Evolutionary conservation across 768 basidiomycete genomes (phyloP).

Genomic region (Lactarius sanguifluus): DNA sequence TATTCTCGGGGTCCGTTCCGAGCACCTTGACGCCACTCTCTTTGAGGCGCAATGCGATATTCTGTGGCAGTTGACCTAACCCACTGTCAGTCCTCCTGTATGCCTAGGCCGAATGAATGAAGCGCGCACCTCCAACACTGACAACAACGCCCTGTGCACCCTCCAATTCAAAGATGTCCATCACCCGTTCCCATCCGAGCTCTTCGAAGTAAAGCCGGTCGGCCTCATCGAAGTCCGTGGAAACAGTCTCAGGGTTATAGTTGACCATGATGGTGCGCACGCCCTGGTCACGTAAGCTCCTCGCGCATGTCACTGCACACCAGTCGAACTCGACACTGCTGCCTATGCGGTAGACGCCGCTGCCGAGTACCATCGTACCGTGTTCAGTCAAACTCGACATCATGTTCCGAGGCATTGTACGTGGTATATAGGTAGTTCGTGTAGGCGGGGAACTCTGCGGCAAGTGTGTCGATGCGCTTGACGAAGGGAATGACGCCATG

Average conservation of each 20-base stretch:
- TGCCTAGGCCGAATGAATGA: background rate
- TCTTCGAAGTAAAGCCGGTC: constrained; percentile 98
- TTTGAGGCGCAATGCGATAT: constrained; percentile 95
- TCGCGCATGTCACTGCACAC: constrained; percentile 99
- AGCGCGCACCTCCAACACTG: constrained; percentile 85
- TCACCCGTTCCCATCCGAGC: constrained; percentile 94
- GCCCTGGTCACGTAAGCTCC: constrained; percentile 89
- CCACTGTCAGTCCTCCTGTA: background rate
- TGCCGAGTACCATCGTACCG: constrained; percentile 99
- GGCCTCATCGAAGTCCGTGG: constrained; percentile 99
- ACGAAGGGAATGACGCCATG: constrained; percentile 93
- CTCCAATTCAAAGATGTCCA: constrained; percentile 99
- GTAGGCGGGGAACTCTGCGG: constrained; percentile 97
- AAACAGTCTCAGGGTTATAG: constrained; percentile 99
- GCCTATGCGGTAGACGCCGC: constrained; percentile 97
- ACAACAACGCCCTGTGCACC: constrained; percentile 91
- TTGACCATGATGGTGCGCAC: constrained; percentile 98
- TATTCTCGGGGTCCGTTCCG: constrained; percentile 92
- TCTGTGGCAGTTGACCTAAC: constrained; percentile 93
- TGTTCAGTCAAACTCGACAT: constrained; percentile 94
- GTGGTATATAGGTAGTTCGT: constrained; percentile 99
- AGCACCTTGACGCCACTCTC: constrained; percentile 88
- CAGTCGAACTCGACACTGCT: constrained; percentile 99
- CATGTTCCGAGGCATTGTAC: constrained; percentile 95
- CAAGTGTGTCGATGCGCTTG: constrained; percentile 98